Base-by-base conservation (phyloP, 495 filamentous ascomycete genomes). In the Penicillium nucicola region DNA sequence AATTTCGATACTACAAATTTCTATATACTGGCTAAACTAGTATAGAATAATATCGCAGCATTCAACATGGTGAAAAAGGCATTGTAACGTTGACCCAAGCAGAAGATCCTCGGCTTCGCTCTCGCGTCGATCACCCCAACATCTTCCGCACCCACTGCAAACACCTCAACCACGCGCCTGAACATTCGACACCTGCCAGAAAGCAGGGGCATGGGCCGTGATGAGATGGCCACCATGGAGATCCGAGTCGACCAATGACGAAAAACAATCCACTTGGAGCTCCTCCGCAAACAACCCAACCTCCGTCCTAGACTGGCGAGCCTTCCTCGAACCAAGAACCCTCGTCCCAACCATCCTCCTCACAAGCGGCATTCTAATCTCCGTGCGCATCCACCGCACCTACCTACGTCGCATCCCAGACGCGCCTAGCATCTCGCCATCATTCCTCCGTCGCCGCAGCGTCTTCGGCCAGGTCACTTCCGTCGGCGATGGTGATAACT, bases 401-500 rank as follows among this genome's bases (percentile, higher is more conserved):
- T 95, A 88, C 64, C 75, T 97, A 8, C 87, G 88, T 34, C 89
- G 93, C 28, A 83, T 97, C 46, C 89, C 88, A 44, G 83, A 78
- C 44, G 82, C 87, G 17, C 68, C 75, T 5, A 74, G 87, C 55
- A 91, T 98, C 59, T 78, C 79, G 46, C 82, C 87, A 2, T 71
- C 64, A 8, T 77, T 68, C 44, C 88, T 89, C 59, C 84, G 88
- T 15, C 80, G 71, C 43, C 78, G 90, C 50, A 88, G 80, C 44
- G 56, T 97, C 42, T 84, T 92, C 56, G 93, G 93, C 7, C 78
- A 74, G 46, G 93, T 97, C 3, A 96, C 93, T 22, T 91, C 87
- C 53, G 93, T 98, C 19, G 95, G 95, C 41, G 93, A 98, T 75
- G 95, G 89, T 0, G 93, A 98, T 62, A 90, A 90, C 54, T 97